phyloP scores from a whole-genome alignment of 768 basidiomycete genomes.

The Lepiota venenata region DNA sequence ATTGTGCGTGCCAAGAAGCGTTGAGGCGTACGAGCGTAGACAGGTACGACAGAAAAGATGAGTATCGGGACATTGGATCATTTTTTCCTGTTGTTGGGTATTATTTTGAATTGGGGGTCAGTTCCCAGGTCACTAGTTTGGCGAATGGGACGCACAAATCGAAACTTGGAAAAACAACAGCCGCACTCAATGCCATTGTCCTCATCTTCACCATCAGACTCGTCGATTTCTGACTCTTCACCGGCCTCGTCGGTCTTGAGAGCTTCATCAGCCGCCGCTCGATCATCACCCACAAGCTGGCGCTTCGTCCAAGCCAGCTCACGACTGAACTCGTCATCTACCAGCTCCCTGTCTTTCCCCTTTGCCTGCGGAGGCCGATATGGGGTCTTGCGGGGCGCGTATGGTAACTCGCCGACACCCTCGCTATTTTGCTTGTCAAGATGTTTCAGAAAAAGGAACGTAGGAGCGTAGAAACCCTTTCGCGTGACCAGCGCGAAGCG shows the following conservation, averaged over 20 bases:
- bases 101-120: background rate
- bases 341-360: constrained; percentile 21
- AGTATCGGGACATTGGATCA: constrained; percentile 87
- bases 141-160: constrained; percentile 52
- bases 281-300: constrained; percentile 16
- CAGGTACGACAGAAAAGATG: constrained; percentile 85
- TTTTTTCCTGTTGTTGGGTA: constrained; percentile 57
- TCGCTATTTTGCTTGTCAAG: constrained; percentile 28
- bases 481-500: constrained; percentile 35
- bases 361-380: constrained; percentile 19
- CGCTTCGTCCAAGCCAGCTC: constrained; percentile 44
- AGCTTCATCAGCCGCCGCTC: constrained; percentile 17
- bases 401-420: background rate
- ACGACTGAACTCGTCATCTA: constrained; percentile 42
- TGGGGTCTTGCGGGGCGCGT: constrained; percentile 3
- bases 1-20: constrained; percentile 60
- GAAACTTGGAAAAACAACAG: constrained; percentile 75
- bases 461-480: constrained; percentile 60
- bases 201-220: constrained; percentile 44
- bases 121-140: background rate
- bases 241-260: constrained; percentile 23
- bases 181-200: constrained; percentile 72
- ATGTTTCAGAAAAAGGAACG: constrained; percentile 47
- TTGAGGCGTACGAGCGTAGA: constrained; percentile 64
- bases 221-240: constrained; percentile 34